Base-by-base conservation (phyloP, 2,329 filamentous ascomycete species). In the Aspergillus uvarum region DNA sequence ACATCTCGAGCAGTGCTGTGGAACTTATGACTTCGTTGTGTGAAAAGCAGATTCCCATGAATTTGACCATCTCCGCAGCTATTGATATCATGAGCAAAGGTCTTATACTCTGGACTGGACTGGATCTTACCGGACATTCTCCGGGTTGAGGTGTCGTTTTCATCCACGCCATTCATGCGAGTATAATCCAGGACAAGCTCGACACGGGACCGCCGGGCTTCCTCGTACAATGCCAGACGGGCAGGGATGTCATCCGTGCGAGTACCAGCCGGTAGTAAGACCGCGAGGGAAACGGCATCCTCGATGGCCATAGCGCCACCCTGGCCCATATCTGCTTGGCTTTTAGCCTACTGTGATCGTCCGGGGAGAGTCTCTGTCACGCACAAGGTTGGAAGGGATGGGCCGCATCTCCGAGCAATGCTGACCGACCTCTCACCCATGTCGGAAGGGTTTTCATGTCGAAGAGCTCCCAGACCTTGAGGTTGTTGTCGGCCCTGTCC, bases 351-450 rank as follows among this genome's bases (percentile, higher is more conserved):
- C 4, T 16, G 5, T 4, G 11, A 32, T 21, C 7, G 14, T 31
- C 3, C 12, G 7, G 22, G 8, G 1, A 10, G 14, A 11, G 11
- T n/a, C 6, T 10, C 26, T 6, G 2, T 1, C 12, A 54, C 53
- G 54, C 54, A 71, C 69, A 69, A 50, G 86, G 87, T 0, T 86
- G 78, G 63, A 89, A 89, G 0, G 87, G 86, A 68, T 90, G 88
- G 0, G 87, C 87, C 0, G 87, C 85, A 68, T 90, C 87, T 0
- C 87, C 87, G 0, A 90, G 72, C 0, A 89, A 70, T 0, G 81
- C 85, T 10, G 87, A 71, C 10, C 76, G 79, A 0, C 74, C 81
- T 2, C 80, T 79, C 0, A 78, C 76, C 83, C 85, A 90, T 0
- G 74, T 78, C 0, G 81, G 78, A 11, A 90, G 73, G 1, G 78